Conservation (phyloP, 1,139 yeast species). For the Suhomyces kunorum region DNA sequence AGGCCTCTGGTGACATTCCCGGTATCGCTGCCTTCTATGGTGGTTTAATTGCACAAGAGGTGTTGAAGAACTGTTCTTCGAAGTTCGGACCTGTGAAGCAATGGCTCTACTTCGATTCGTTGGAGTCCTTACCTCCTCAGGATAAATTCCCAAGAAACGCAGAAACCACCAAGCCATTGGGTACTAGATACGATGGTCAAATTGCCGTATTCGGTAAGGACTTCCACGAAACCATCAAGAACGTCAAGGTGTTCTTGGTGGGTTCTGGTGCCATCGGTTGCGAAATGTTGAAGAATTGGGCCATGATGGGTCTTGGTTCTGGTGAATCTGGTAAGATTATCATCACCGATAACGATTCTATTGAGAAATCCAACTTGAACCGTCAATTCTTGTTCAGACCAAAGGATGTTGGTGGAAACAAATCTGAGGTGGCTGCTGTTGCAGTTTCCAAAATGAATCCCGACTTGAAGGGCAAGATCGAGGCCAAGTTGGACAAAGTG, state of each 20-base stretch:
- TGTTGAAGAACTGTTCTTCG: conserved; percentile 89
- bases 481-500: conserved; percentile 78
- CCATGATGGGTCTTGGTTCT: conserved; percentile 91
- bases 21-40: conserved; percentile 90
- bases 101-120: conserved; percentile 88
- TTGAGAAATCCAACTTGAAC: conserved; percentile 92
- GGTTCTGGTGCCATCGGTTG: conserved; percentile 99
- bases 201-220: conserved; percentile 89
- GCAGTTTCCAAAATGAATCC: conserved; percentile 89
- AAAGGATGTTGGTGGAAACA: conserved; percentile 87
- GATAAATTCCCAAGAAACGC: conserved; percentile 62
- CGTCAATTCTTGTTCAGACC: conserved; percentile 96
- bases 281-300: conserved; percentile 98
- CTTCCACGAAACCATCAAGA: conserved; percentile 71
- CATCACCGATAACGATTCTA: conserved; percentile 92
- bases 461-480: conserved; percentile 74
- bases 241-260: conserved; percentile 82
- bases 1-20: conserved; percentile 90
- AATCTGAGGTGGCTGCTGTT: conserved; percentile 85
- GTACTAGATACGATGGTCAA: conserved; percentile 87
- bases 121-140: conserved; percentile 79
- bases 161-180: conserved; percentile 71
- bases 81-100: conserved; percentile 91
- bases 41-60: conserved; percentile 96
- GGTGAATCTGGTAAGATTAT: conserved; percentile 84